Evolutionary conservation across 2,329 filamentous ascomycete species (phyloP), one percentile per base, ranked within the genome.

Genomic region (Chalaropsis ovoidea): DNA sequence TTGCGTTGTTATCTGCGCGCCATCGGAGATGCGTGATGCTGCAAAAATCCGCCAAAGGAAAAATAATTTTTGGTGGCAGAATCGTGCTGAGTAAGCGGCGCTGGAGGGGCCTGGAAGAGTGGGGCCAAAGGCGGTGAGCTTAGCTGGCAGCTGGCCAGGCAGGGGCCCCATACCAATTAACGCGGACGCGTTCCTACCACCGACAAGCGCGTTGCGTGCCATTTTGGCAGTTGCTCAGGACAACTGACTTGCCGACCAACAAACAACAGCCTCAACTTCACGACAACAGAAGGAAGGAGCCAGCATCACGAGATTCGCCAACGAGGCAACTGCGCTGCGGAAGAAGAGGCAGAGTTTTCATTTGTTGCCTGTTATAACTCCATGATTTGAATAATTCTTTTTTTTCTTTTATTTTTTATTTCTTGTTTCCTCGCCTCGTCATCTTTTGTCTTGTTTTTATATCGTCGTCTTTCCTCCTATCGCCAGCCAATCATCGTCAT

Each of bases 11-110:
- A 42, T 19, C 52, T 41, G 42, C 39, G 43, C 61, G 22, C 22
- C 22, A 13, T n/a, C 45, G 5, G 35, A 39, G 15, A 24, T 52
- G 11, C 31, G 60, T 62, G 54, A 58, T 24, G 54, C 54, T 22
- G 54, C 54, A 24, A 62, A 13, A 52, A 27, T 52, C 22, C 22
- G 17, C 24, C 19, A 31, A n/a, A 3, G 56, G 62, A 63, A 67
- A 67, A 65, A 67, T 60, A 67, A 49, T 52, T 60, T 65, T 65
- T 66, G 42, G 62, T 56, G 66, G 63, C 63, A 63, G 62, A 67
- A 66, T 66, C n/a, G 8, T 31, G 65, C 65, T 67, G 63, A 67
- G 45, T 67, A 67, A 67, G 63, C 45, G 7, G 6, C 5, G 1
- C 22, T 15, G 24, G 47, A 52, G 47, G 47, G 47, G 35, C 35